Evolutionary conservation across 768 basidiomycete species (phyloP), one percentile per base, ranked within the genome.

Genomic region (Trametes cubensis): DNA sequence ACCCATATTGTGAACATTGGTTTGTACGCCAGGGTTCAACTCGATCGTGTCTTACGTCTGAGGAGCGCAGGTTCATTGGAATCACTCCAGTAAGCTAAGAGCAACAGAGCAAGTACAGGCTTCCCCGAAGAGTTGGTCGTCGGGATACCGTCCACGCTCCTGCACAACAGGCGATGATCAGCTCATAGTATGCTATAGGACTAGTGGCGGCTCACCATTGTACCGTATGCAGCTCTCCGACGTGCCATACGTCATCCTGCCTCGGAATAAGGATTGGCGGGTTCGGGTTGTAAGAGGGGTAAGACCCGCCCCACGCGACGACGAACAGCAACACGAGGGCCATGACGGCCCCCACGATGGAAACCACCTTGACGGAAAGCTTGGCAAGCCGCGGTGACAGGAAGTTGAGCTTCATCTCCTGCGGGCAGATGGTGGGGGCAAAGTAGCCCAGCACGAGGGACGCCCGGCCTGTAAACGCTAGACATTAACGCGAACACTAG

Each of bases 211-310:
- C 58, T 55, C 26, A 60, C 58, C 63, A 64, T 21, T 64, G 58
- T 21, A 60, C 63, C 15, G 58, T 64, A 40, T 57, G 63, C 42
- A 60, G 13, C 54, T 60, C 63, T 13, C 63, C 63, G n/a, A 60
- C 58, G 18, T 60, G 54, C 63, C 63, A 64, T 10, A 57, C 55
- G 14, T 64, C 63, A 6, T 58, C 63, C 44, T 55, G 50, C n/a
- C 50, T 55, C 23, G 63, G 63, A 13, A 44, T 50, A 39, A 64
- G 49, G 38, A 64, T 47, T 1, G 45, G 47, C 3, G 58, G 41
- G 15, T 46, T 55, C 13, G 55, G 63, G 41, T 60, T 44, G 42
- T 55, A 48, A 11, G 53, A 54, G 18, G 63, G 63, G 30, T 51
- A 64, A 40, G 50, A 42, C 18, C 58, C 55, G 25, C 63, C 62